Conservation (phyloP, 495 filamentous ascomycete genomes). For the Tuber brumale region DNA sequence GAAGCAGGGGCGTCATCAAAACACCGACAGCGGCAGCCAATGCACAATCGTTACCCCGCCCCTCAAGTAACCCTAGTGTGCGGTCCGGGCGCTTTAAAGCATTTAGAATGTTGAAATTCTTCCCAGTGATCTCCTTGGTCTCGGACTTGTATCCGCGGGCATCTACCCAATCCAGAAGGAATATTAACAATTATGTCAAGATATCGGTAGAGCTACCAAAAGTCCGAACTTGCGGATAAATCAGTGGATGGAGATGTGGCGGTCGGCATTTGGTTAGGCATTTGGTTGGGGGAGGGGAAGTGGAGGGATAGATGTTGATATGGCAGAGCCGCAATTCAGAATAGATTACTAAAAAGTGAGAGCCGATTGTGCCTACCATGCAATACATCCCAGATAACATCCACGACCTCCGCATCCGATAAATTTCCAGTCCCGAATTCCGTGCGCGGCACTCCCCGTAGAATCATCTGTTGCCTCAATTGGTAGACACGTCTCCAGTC, state of each 20-base stretch:
- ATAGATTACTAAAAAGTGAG: background rate
- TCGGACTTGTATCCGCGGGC: background rate
- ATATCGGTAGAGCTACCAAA: background rate
- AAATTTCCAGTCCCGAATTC: constrained; percentile 9
- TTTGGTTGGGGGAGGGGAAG: background rate
- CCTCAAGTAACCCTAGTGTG: background rate
- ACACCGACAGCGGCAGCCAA: background rate
- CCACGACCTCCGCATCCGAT: constrained; percentile 15
- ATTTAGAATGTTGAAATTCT: background rate
- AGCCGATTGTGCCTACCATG: background rate
- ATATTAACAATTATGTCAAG: background rate
- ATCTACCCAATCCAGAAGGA: background rate
- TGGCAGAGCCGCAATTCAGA: background rate
- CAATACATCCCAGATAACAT: constrained; percentile 16
- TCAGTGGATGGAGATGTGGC: background rate
- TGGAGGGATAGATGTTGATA: background rate
- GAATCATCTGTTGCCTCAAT: constrained; percentile 13
- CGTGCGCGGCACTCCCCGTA: background rate
- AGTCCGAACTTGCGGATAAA: background rate
- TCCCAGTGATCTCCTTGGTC: background rate
- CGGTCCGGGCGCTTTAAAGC: background rate
- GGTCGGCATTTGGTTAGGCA: background rate
- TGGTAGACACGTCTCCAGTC: constrained; percentile 24
- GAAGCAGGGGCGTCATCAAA: background rate
- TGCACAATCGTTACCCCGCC: background rate